A percentile compares a stretch with the other conserved stretches of the same genome.
phyloP scores from a whole-genome alignment of 129 eudicot species.

The Logfia minima region DNA sequence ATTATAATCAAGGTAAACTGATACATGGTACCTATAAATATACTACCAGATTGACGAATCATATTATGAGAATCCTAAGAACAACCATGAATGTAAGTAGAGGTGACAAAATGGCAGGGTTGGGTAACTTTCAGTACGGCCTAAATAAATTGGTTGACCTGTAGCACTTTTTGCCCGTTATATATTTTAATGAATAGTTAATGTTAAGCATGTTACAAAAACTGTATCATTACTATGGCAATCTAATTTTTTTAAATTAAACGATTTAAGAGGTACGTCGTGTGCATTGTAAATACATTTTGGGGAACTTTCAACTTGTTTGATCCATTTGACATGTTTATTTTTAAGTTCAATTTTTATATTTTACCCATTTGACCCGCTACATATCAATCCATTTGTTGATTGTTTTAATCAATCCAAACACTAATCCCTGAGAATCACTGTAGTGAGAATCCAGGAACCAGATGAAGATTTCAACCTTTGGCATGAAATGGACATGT shows the following conservation, averaged over 20 bases:
- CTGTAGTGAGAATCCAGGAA: constrained; percentile 39
- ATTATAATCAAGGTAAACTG: constrained; percentile 11
- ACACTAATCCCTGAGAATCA: constrained; percentile 8
- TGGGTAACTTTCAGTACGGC: not conserved
- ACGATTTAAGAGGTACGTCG: not conserved
- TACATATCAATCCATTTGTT: not conserved
- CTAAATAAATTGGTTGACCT: not conserved
- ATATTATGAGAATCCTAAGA: not conserved
- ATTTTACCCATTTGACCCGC: not conserved
- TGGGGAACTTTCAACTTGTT: not conserved
- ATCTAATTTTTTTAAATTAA: not conserved
- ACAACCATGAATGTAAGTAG: constrained; percentile 10
- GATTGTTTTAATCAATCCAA: not conserved
- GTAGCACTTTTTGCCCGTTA: not conserved
- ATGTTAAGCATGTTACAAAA: not conserved
- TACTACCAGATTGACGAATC: not conserved
- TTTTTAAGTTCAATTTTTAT: not conserved
- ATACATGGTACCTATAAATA: constrained; percentile 15
- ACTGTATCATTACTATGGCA: not conserved
- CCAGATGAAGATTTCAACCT: constrained; percentile 29
- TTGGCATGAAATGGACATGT: constrained; percentile 30
- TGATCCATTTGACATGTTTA: constrained; percentile 4
- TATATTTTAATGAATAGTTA: not conserved
- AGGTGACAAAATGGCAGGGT: not conserved
- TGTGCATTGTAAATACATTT: not conserved